Evolutionary conservation across 2,329 filamentous ascomycete species (phyloP).

Genomic region (Leptoxyphium fumago): DNA sequence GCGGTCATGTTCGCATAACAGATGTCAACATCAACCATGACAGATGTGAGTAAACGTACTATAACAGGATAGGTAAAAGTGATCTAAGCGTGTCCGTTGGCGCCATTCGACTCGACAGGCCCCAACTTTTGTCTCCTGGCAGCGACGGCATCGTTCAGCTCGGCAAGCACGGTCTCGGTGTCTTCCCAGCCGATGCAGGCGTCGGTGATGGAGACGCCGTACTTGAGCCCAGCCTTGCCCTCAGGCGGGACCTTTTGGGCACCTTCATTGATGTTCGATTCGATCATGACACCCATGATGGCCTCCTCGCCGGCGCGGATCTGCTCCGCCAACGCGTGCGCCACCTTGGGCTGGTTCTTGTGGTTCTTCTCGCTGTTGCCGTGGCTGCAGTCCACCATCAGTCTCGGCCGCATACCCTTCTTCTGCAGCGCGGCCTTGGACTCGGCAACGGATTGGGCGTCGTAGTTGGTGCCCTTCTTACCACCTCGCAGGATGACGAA

Average conservation of each 20-base stretch:
- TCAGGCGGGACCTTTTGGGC: slow-evolving; percentile 84
- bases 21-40: too few species aligned
- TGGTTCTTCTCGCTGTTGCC: slow-evolving; percentile 94
- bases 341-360: slow-evolving; percentile 93
- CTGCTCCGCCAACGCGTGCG: slow-evolving; percentile 65
- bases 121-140: slow-evolving; percentile 45
- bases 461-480: slow-evolving; percentile 87
- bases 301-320: slow-evolving; percentile 68
- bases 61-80: too few species aligned
- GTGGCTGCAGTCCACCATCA: slow-evolving; percentile 98
- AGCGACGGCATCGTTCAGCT: slow-evolving; percentile 66
- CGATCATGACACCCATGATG: slow-evolving; percentile 98
- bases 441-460: slow-evolving; percentile 66
- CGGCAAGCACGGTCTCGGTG: slow-evolving; percentile 63
- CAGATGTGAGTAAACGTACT: too few species aligned
- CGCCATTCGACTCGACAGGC: slow-evolving; percentile 6
- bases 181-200: slow-evolving; percentile 93
- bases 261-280: slow-evolving; percentile 90
- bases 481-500: slow-evolving; percentile 92
- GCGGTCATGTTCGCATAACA: too few species aligned
- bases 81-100: slow-evolving; percentile 8
- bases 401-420: slow-evolving; percentile 52
- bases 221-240: slow-evolving; percentile 71
- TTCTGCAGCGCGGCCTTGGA: slow-evolving; percentile 67
- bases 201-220: slow-evolving; percentile 94